Conservation (phyloP, 176 grass and related monocot genomes). For the Elymus sibiricus region DNA sequence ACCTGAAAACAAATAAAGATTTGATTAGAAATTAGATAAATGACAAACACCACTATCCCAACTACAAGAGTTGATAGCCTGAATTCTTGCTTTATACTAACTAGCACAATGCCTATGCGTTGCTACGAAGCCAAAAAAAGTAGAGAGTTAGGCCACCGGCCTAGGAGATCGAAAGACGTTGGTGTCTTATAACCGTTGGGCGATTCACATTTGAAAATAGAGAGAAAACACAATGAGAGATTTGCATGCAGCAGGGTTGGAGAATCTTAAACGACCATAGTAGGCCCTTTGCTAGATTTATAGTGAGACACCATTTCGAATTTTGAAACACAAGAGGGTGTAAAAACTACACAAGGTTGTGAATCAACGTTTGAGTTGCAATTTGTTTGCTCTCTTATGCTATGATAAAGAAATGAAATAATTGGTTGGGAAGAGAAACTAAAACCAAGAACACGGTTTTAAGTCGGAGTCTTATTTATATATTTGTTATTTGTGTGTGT, state of each 20-base stretch:
- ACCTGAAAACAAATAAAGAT: conserved; percentile 42
- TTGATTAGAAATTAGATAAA: not conserved
- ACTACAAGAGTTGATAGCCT: not conserved
- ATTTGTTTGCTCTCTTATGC: too few species aligned
- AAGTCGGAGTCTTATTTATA: too few species aligned
- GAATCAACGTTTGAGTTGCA: too few species aligned
- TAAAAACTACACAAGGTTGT: too few species aligned
- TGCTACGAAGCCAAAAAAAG: not conserved
- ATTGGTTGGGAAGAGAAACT: not conserved
- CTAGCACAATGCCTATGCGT: not conserved
- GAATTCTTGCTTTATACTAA: not conserved
- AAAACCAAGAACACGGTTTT: not conserved
- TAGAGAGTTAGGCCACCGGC: too few species aligned
- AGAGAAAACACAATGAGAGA: not conserved
- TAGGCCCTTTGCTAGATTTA: not conserved
- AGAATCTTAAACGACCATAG: not conserved
- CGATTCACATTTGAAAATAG: not conserved
- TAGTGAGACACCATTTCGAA: not conserved
- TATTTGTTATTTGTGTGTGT: not conserved
- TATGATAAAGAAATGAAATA: not conserved
- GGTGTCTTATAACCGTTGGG: not conserved
- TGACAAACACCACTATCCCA: not conserved
- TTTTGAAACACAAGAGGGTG: not conserved
- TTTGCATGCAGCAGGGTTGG: not conserved
- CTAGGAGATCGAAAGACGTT: not conserved